Percentiles rank a stretch among this genome's conserved stretches.
Conservation (phyloP, 371 early-diverging fungal species). For the Mortierella sp. region DNA sequence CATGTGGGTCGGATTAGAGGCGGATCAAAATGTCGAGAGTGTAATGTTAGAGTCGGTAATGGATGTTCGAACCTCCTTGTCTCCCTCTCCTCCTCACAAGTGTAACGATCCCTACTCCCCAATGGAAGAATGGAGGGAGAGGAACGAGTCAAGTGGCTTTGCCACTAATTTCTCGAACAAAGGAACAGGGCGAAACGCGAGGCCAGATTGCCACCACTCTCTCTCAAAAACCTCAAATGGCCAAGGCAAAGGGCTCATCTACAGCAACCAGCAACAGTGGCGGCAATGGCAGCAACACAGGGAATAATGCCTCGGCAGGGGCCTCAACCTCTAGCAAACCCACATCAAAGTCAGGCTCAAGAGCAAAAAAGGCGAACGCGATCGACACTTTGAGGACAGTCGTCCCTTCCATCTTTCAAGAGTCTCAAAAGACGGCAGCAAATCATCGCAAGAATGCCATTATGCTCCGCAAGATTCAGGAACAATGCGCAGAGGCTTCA, state of each 20-base stretch:
- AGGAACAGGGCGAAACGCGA: too few species aligned
- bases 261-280: conserved; percentile 3
- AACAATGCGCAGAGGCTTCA: conserved; percentile 63
- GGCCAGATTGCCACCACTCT: not conserved
- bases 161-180: conserved; percentile 20
- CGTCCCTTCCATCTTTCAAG: conserved; percentile 78
- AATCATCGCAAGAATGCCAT: conserved; percentile 78
- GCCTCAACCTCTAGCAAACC: conserved; percentile 3
- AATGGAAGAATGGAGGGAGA: not conserved
- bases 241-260: conserved; percentile 17
- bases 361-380: conserved; percentile 22
- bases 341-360: conserved; percentile 1
- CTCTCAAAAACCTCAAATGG: conserved; percentile 11
- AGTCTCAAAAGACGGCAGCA: conserved; percentile 75
- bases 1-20: conserved; percentile 16
- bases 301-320: not conserved
- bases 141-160: conserved; percentile 9
- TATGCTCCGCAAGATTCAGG: conserved; percentile 80
- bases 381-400: conserved; percentile 45
- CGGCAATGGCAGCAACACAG: conserved; percentile 7
- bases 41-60: not conserved
- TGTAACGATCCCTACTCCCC: conserved; percentile 4
- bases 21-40: not conserved
- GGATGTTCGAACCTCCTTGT: not conserved
- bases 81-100: not conserved